Evolutionary conservation across 2,329 filamentous ascomycete species (phyloP), one percentile per base, ranked within the genome.

Genomic region (Gnomoniopsis sp.): DNA sequence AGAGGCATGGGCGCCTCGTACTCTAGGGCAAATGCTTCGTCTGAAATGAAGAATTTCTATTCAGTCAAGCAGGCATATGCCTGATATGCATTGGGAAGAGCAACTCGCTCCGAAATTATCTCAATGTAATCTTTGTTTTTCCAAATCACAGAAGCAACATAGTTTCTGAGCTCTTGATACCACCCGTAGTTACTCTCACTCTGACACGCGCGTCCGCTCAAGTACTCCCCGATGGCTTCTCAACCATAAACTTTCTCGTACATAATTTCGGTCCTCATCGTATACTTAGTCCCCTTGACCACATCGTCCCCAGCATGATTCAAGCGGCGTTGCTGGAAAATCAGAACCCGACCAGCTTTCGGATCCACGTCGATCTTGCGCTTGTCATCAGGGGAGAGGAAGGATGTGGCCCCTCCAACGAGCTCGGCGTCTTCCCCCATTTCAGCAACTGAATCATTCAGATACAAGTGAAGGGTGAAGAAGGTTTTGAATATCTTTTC

Each of bases 401-500:
- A 86, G 0, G 78, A 73, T 2, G 84, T 86, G 1, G 83, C 79
- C 14, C 84, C 84, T 4, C 82, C 83, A 2, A 77, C 67, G 10
- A 82, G 71, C 26, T 74, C 71, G 2, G 68, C 65, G 0, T 60
- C 60, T 3, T 68, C 63, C 10, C 71, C 74, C 3, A 70, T 72
- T 46, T 71, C 77, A 55, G 75, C 72, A 54, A 73, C 71, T 14
- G 77, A 79, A 63, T 80, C 77, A 60, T 81, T 81, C 30, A 82
- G 70, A 63, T 82, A 86, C 12, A 86, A 69, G 48, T 86, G 83
- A 4, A 85, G 60, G 0, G 84, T 86, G 66, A 80, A 83, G 55
- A 78, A 75, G 1, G 80, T 81, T 65, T 71, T 65, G 33, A 76
- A 68, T 3, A 67, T 77, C 21, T 70, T 74, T 8, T 76, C 72